Conservation (phyloP, 768 basidiomycete species). For the Podaxis sp. region DNA sequence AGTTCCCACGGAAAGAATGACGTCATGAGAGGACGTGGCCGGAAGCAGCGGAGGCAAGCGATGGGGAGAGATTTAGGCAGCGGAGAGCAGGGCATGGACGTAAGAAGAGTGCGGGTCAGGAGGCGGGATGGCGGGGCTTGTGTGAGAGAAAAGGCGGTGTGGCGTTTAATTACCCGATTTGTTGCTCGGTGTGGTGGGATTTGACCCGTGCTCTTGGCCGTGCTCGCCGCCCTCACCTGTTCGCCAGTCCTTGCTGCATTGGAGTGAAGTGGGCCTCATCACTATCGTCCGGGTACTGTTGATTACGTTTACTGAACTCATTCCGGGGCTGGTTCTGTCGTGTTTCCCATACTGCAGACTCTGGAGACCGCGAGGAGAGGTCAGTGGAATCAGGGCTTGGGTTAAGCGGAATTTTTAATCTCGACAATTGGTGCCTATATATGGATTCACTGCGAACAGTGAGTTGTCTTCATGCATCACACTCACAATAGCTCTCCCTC, state of each 20-base stretch:
- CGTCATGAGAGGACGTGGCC: conserved; percentile 8
- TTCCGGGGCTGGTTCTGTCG: not conserved
- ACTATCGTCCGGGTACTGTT: not conserved
- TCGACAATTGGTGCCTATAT: conserved; percentile 15
- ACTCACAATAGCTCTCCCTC: conserved; percentile 11
- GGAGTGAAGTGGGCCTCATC: not conserved
- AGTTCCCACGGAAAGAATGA: conserved; percentile 6
- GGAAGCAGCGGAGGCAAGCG: not conserved
- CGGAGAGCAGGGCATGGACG: not conserved
- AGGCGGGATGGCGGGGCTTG: not conserved
- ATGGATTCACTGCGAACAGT: conserved; percentile 12
- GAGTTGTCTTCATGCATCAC: conserved; percentile 14
- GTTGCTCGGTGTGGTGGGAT: conserved; percentile 5
- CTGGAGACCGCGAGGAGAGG: not conserved
- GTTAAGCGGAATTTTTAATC: conserved; percentile 17
- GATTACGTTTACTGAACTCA: not conserved
- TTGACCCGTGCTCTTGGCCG: conserved; percentile 13
- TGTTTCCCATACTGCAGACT: not conserved
- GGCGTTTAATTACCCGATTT: conserved; percentile 2
- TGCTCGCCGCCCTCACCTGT: conserved; percentile 1
- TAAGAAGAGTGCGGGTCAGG: not conserved
- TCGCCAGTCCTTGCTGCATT: not conserved
- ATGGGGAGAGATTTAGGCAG: not conserved
- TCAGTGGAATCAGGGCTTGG: conserved; percentile 14
- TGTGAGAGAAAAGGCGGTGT: not conserved